A percentile compares a stretch with the other conserved stretches of the same genome.
Evolutionary conservation across 176 grass and related monocot species (phyloP).

Genomic region (Rhynchospora tenuis): DNA sequence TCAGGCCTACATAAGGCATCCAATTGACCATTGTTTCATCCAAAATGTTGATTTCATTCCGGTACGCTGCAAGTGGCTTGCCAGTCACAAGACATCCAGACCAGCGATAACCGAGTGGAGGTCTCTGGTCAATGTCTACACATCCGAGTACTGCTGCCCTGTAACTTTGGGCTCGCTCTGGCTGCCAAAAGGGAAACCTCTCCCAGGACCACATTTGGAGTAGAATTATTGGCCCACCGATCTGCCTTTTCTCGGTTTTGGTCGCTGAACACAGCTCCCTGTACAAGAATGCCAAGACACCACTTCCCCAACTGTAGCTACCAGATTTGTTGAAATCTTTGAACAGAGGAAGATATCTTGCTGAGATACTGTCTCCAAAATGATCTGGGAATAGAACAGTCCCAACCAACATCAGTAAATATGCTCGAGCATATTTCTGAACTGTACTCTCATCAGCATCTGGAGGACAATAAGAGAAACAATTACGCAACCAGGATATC

Average conservation of each 20-base stretch:
- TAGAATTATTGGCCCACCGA: slow-evolving; percentile 45
- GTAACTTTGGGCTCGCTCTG: slow-evolving; percentile 22
- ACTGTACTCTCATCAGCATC: background rate
- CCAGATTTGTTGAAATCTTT: slow-evolving; percentile 9
- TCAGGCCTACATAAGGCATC: slow-evolving; percentile 37
- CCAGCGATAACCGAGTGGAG: slow-evolving; percentile 46
- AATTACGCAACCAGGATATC: background rate
- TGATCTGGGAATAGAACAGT: background rate
- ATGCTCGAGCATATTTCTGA: background rate
- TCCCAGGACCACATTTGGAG: slow-evolving; percentile 75
- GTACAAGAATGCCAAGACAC: slow-evolving; percentile 53
- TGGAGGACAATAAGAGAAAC: background rate
- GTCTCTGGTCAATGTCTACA: slow-evolving; percentile 15
- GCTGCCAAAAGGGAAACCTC: slow-evolving; percentile 42
- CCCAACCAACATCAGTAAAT: background rate
- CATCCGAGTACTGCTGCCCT: background rate
- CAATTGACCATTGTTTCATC: slow-evolving; percentile 44
- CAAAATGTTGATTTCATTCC: slow-evolving; percentile 46
- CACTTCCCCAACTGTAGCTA: slow-evolving; percentile 13
- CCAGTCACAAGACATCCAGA: slow-evolving; percentile 35
- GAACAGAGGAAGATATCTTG: background rate
- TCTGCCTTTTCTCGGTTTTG: slow-evolving; percentile 37
- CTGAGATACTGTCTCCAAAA: background rate
- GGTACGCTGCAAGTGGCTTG: slow-evolving; percentile 39
- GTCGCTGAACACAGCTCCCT: slow-evolving; percentile 51